Conservation (phyloP, 805 yeast genomes). For the Hanseniaspora jakobsenii region DNA sequence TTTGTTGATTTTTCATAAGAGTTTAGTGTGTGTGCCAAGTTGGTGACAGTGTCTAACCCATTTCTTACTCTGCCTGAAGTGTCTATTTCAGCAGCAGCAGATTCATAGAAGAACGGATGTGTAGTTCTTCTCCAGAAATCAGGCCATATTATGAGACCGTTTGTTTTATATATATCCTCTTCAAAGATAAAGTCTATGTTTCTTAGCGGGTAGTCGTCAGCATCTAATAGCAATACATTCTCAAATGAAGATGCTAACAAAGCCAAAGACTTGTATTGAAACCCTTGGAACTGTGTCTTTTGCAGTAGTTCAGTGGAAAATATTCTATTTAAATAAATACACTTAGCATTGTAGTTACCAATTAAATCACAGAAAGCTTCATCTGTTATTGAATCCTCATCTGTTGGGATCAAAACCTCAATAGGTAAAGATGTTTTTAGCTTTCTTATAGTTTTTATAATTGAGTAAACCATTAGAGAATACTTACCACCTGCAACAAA, state of each 20-base stretch:
- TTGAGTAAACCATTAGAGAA: conserved; percentile 48
- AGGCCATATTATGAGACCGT: conserved; percentile 60
- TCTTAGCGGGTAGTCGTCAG: conserved; percentile 52
- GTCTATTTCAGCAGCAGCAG: conserved; percentile 34
- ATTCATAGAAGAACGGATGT: conserved; percentile 46
- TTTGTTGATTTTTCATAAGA: conserved; percentile 17
- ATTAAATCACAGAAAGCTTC: conserved; percentile 53
- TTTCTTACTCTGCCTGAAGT: conserved; percentile 28
- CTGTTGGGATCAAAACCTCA: conserved; percentile 67
- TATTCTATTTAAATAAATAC: conserved; percentile 42
- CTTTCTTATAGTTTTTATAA: conserved; percentile 45
- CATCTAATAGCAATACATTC: conserved; percentile 59
- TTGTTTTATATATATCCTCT: conserved; percentile 34
- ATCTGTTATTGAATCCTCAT: conserved; percentile 47
- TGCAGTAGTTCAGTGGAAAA: conserved; percentile 37
- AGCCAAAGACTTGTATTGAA: conserved; percentile 63
- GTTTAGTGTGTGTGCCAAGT: conserved; percentile 16
- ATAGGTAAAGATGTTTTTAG: conserved; percentile 61
- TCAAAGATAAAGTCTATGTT: conserved; percentile 37
- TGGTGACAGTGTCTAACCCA: conserved; percentile 22
- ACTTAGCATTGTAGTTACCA: conserved; percentile 39
- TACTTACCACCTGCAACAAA: conserved; percentile 67
- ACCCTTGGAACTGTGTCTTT: conserved; percentile 36
- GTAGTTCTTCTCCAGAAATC: conserved; percentile 66
- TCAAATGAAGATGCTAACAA: conserved; percentile 65